Percentiles rank a stretch among this genome's conserved stretches.
phyloP scores from a whole-genome alignment of 345 rosid species.

The Brassica cretica region DNA sequence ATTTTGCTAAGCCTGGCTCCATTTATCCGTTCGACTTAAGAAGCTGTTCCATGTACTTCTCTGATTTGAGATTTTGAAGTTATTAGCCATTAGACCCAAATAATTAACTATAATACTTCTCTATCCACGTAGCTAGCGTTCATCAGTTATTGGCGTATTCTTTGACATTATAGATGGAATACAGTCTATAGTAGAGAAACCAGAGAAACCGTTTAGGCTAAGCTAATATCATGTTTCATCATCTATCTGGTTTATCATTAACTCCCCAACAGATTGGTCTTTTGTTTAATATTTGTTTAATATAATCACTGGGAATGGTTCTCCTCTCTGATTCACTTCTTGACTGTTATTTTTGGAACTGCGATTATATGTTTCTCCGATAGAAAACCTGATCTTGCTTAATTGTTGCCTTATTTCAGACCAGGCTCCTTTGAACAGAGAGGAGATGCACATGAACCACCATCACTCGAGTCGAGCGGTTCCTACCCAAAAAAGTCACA shows the following conservation, averaged over 20 bases:
- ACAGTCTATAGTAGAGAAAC: not conserved
- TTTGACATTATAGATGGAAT: not conserved
- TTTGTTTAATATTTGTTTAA: not conserved
- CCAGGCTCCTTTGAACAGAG: constrained; percentile 62
- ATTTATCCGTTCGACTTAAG: not conserved
- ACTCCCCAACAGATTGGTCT: not conserved
- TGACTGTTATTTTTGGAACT: constrained; percentile 5
- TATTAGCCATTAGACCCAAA: constrained; percentile 5
- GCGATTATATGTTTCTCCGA: not conserved
- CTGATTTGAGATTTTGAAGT: constrained; percentile 13
- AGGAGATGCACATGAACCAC: constrained; percentile 45
- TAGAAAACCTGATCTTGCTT: constrained; percentile 12
- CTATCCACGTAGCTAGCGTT: not conserved
- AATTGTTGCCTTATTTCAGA: constrained; percentile 40
- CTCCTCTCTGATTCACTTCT: not conserved
- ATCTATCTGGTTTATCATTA: constrained; percentile 4
- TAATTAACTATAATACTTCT: constrained; percentile 1
- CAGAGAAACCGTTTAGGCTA: not conserved
- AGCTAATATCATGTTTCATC: not conserved
- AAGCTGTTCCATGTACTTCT: not conserved
- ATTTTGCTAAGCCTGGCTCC: not conserved
- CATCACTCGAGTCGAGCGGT: constrained; percentile 46
- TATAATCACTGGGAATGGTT: not conserved
- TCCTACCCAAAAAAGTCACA: constrained; percentile 59
- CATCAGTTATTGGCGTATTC: not conserved